Base-by-base conservation (phyloP, 1,284 basidiomycete species). In the Cystobasidiaceae sp. region DNA sequence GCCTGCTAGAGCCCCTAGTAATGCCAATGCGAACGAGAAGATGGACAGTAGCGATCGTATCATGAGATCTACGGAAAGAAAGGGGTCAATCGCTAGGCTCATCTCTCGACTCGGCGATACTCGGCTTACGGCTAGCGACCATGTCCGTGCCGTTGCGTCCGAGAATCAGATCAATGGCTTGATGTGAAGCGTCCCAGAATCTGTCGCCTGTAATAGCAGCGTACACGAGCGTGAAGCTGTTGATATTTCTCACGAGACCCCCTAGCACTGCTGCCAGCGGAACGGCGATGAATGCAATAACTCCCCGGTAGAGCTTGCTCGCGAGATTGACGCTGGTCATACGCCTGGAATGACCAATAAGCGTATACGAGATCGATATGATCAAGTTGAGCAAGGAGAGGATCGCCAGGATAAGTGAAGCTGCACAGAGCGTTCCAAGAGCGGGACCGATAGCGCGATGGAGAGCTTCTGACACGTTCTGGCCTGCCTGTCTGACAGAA, bases 81-180 rank as follows among this genome's bases (percentile, higher is more conserved):
- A 3, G 37, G 32, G 15, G 46, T 4, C 37, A 15, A 32, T 13
- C 11, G 37, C 34, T 39, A 8, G n/a, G 25, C 9, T 37, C 34
- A 32, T 21, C 44, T 33, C 23, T 11, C 21, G 19, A 7, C 21
- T 45, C 3, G 25, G 32, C 17, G 8, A 33, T 23, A 19, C n/a
- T 21, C n/a, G 11, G 30, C 58, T 61, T 32, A 64, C 61, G 61
- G n/a, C 39, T 54, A 17, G 61, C 61, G 28, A 64, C 61, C 39
- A 64, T 37, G n/a, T 64, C 61, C 7, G 61, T 64, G 19, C 61
- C 61, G 25, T 64, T 49, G 23, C 61, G 32, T 28, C 51, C 51
- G 23, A 43, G 45, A 15, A 64, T 64, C 5, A 64, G 52, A 5
- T 64, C 51, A 13, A 43, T 27, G 2, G 61, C 61, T 49, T 64